A percentile compares a stretch with the other conserved stretches of the same genome.
Conservation (phyloP, 2,329 filamentous ascomycete genomes). For the Cytospora chrysosperma region DNA sequence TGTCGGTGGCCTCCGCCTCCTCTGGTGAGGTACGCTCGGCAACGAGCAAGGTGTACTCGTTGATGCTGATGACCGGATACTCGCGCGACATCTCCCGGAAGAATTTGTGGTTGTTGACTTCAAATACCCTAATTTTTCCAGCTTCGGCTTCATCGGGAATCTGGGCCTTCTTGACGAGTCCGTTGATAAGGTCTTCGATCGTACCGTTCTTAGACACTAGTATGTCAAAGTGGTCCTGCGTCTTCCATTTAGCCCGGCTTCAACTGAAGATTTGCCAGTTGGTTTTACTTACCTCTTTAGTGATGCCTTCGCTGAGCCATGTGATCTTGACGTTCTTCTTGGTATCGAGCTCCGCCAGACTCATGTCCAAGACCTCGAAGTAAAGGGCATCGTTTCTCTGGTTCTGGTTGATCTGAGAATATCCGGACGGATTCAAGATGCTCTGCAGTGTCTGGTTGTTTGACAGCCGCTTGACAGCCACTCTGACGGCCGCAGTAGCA, state of each 20-base stretch:
- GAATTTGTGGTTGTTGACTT: conserved; percentile 79
- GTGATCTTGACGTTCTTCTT: conserved; percentile 84
- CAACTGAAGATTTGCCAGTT: not conserved
- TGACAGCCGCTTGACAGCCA: conserved; percentile 67
- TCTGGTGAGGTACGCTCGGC: conserved; percentile 79
- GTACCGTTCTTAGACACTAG: conserved; percentile 85
- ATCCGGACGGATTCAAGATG: conserved; percentile 76
- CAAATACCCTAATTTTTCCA: conserved; percentile 75
- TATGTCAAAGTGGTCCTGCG: conserved; percentile 72
- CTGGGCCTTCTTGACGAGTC: conserved; percentile 76
- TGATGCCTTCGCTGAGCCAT: conserved; percentile 85
- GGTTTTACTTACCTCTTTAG: conserved; percentile 72
- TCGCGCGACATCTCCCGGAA: conserved; percentile 73
- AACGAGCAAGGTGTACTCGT: conserved; percentile 80
- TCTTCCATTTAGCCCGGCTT: conserved; percentile 28
- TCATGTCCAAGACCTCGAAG: conserved; percentile 94
- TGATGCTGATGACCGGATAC: conserved; percentile 75
- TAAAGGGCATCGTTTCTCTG: conserved; percentile 78
- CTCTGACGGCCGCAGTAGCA: conserved; percentile 73
- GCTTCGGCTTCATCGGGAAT: conserved; percentile 71
- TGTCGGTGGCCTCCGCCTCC: conserved; percentile 57
- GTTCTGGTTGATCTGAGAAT: conserved; percentile 66
- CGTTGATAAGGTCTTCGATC: conserved; percentile 73
- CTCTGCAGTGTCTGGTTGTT: conserved; percentile 69
- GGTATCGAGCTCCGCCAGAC: conserved; percentile 85